phyloP scores from a whole-genome alignment of 2,329 filamentous ascomycete genomes.

The Sporothrix euskadiensis region DNA sequence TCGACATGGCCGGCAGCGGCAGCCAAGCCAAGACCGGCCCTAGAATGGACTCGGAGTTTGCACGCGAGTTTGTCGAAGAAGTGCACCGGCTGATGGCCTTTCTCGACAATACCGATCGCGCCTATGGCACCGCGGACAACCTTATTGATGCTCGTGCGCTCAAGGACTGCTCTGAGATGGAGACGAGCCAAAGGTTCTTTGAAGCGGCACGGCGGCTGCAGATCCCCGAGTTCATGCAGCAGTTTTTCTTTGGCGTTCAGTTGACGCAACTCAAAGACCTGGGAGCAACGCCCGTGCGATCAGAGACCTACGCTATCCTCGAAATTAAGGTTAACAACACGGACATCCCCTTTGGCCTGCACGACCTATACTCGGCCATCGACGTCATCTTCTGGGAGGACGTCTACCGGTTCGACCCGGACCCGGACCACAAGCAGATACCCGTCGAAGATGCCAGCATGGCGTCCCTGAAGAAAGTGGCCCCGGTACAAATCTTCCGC shows the following conservation, averaged over 20 bases:
- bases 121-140: conserved; percentile 57
- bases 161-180: conserved; percentile 30
- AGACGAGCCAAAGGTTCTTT: conserved; percentile 49
- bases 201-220: conserved; percentile 41
- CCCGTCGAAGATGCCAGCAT: neutral
- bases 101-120: conserved; percentile 60
- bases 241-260: conserved; percentile 22
- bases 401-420: neutral
- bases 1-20: neutral
- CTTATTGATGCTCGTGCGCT: neutral
- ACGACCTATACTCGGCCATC: conserved; percentile 43
- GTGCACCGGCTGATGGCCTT: conserved; percentile 65
- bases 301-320: conserved; percentile 32
- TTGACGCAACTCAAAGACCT: neutral
- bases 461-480: conserved; percentile 27
- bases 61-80: conserved; percentile 52
- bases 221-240: neutral
- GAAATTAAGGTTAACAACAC: conserved; percentile 62
- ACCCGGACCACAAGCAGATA: neutral
- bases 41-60: conserved; percentile 29
- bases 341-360: conserved; percentile 68
- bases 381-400: conserved; percentile 40
- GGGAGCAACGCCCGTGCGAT: neutral
- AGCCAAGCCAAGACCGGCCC: neutral
- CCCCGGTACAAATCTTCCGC: conserved; percentile 33